These are phyloP conservation scores for Glycyrrhiza uralensis DNA, from an alignment of 306 rosid genomes.

Conservation along the genomic window DNA sequence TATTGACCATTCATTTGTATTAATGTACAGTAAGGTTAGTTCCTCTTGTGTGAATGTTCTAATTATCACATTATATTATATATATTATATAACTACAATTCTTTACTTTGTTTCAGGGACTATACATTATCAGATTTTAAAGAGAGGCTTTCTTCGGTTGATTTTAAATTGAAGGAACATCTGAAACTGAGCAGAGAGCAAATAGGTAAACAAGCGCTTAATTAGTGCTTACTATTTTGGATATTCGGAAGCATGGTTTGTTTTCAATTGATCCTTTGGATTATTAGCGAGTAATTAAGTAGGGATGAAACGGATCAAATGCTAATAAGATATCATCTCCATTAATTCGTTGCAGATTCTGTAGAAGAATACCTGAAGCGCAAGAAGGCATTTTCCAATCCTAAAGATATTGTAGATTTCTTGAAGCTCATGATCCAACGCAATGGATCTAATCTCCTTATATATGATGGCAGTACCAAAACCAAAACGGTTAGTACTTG, in stretches of 20 bases:
- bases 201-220: conserved; percentile 17
- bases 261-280: neutral
- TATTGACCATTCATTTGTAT: too few species aligned
- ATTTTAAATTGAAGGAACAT: conserved; percentile 1
- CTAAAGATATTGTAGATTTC: conserved; percentile 32
- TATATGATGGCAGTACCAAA: conserved; percentile 25
- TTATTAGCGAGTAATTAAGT: neutral
- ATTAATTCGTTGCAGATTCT: conserved; percentile 19
- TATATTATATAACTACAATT: neutral
- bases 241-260: neutral
- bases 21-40: too few species aligned
- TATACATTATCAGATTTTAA: conserved; percentile 13
- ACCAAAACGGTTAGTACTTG: neutral
- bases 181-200: conserved; percentile 1
- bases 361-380: conserved; percentile 20
- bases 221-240: neutral
- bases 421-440: conserved; percentile 30
- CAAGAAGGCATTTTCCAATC: conserved; percentile 21
- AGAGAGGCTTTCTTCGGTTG: conserved; percentile 6
- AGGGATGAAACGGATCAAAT: neutral
- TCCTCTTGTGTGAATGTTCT: too few species aligned
- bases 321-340: neutral
- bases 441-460: neutral
- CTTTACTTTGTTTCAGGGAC: conserved; percentile 19
- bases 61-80: neutral